Percentiles rank a stretch among this genome's conserved stretches.
phyloP scores from a whole-genome alignment of 176 grass and related monocot species.

The Hordeum vulgare region DNA sequence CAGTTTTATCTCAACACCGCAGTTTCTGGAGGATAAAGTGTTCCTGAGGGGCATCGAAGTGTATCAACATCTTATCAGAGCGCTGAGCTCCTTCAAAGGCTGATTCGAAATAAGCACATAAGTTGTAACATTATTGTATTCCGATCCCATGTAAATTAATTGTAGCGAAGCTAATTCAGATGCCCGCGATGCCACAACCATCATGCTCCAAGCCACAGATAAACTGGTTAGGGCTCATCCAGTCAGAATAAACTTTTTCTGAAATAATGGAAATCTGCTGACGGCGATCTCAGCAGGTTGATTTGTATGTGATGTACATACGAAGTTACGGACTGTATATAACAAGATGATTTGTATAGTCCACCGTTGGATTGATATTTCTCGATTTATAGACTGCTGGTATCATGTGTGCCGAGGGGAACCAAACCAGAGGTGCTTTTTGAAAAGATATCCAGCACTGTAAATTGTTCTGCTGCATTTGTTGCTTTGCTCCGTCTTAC shows the following conservation, averaged over 20 bases:
- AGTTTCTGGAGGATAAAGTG: slow-evolving; percentile 86
- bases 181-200: background rate
- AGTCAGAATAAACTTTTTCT: background rate
- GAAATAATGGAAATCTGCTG: background rate
- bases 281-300: background rate
- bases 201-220: background rate
- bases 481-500: background rate
- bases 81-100: slow-evolving; percentile 49
- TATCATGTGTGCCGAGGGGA: background rate
- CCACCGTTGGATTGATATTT: background rate
- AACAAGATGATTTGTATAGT: background rate
- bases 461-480: background rate
- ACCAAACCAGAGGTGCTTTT: background rate
- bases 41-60: slow-evolving; percentile 87
- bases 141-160: background rate
- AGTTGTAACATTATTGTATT: background rate
- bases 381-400: background rate
- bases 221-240: background rate
- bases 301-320: background rate
- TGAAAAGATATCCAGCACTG: background rate
- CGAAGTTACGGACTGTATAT: background rate
- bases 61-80: slow-evolving; percentile 69
- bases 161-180: background rate
- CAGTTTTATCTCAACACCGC: background rate
- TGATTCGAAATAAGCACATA: slow-evolving; percentile 1